A percentile compares a stretch with the other conserved stretches of the same genome.
phyloP scores from a whole-genome alignment of 768 basidiomycete genomes.

The Lactarius sp. region DNA sequence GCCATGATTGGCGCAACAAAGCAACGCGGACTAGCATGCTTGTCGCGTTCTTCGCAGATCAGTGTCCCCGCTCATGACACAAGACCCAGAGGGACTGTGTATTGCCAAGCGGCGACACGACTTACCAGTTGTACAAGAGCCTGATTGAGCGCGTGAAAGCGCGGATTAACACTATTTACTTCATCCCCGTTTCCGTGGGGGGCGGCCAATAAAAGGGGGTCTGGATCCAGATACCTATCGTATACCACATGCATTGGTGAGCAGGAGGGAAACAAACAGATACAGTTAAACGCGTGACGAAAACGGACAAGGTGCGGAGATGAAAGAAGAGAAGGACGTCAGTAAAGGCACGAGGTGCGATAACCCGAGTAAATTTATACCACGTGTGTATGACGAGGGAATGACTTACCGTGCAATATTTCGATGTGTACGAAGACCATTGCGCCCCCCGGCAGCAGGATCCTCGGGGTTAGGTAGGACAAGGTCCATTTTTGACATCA shows the following conservation, averaged over 20 bases:
- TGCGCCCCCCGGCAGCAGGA: constrained; percentile 51
- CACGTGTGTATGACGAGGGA: constrained; percentile 21
- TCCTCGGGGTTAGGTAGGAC: constrained; percentile 66
- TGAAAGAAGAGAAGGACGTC: constrained; percentile 26
- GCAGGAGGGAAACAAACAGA: constrained; percentile 16
- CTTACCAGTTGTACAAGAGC: constrained; percentile 92
- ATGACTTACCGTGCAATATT: constrained; percentile 74
- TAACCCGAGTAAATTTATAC: constrained; percentile 15
- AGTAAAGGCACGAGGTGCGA: constrained; percentile 13
- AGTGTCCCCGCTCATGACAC: constrained; percentile 4
- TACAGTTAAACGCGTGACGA: constrained; percentile 20
- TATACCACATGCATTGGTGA: constrained; percentile 9
- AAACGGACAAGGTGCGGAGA: constrained; percentile 22
- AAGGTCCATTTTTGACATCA: constrained; percentile 99
- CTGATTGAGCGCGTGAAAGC: constrained; percentile 90
- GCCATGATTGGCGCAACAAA: constrained; percentile 13
- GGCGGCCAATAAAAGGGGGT: constrained; percentile 77
- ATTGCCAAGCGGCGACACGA: constrained; percentile 16
- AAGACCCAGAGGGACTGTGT: constrained; percentile 4
- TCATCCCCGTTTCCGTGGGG: constrained; percentile 53
- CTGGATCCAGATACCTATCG: constrained; percentile 83
- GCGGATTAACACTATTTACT: constrained; percentile 55
- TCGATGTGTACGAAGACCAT: constrained; percentile 64
- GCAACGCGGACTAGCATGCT: constrained; percentile 14
- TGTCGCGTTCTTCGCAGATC: constrained; percentile 18